Conservation (phyloP, 805 yeast genomes). For the Wickerhamiella dianesei region DNA sequence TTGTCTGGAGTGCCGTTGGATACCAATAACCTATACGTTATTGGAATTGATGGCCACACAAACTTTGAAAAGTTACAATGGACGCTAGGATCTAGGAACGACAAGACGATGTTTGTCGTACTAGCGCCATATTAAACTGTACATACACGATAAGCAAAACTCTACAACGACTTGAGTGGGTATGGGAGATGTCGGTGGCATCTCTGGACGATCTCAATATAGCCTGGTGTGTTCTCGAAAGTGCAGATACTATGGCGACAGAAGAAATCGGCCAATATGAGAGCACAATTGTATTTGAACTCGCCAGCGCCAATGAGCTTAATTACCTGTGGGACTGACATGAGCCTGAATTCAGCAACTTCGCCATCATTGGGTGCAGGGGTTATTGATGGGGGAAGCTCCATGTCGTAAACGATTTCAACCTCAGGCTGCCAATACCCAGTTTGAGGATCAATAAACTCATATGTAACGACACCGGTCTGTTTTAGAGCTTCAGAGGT, state of each 20-base stretch:
- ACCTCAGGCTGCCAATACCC: constrained; percentile 81
- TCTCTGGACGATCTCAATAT: constrained; percentile 41
- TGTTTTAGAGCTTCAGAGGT: constrained; percentile 34
- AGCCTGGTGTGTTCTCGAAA: constrained; percentile 52
- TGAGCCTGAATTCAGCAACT: constrained; percentile 55
- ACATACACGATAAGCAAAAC: too few species aligned
- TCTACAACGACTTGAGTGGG: too few species aligned
- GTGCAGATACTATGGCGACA: constrained; percentile 70
- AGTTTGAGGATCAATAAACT: constrained; percentile 29
- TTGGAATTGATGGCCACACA: constrained; percentile 5
- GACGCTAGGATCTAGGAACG: neutral
- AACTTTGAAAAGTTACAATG: constrained; percentile 3
- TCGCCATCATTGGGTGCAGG: constrained; percentile 63
- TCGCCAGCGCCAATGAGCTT: constrained; percentile 38
- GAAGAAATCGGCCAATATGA: constrained; percentile 68
- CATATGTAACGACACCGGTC: constrained; percentile 59
- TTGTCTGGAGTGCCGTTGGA: constrained; percentile 9
- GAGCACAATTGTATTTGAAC: constrained; percentile 83
- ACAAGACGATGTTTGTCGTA: neutral
- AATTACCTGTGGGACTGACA: constrained; percentile 46
- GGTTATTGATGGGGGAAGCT: constrained; percentile 24
- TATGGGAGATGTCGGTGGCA: constrained; percentile 62
- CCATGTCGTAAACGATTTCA: constrained; percentile 61
- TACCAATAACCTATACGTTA: constrained; percentile 5
- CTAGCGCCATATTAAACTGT: neutral